phyloP scores from a whole-genome alignment of 1,139 yeast genomes.

The Kurtzmaniella quercitrusa region DNA sequence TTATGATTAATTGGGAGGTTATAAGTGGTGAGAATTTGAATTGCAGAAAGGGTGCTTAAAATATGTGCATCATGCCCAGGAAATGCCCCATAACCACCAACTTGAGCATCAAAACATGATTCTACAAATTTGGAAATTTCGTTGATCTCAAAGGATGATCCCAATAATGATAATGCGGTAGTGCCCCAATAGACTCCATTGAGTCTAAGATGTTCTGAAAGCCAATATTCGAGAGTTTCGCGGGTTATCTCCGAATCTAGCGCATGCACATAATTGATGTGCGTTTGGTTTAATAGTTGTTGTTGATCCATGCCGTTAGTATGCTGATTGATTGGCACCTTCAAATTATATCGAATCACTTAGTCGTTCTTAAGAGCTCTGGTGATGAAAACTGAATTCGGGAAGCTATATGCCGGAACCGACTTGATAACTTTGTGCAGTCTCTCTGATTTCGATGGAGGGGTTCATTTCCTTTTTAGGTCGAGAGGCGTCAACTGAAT shows the following conservation, averaged over 20 bases:
- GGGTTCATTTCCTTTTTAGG: neutral
- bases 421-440: neutral
- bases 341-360: too few species aligned
- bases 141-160: slow-evolving; percentile 51
- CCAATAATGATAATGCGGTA: slow-evolving; percentile 65
- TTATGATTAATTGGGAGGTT: slow-evolving; percentile 27
- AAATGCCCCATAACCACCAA: slow-evolving; percentile 88
- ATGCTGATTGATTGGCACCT: neutral
- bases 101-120: slow-evolving; percentile 55
- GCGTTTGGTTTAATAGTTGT: slow-evolving; percentile 19
- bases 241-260: slow-evolving; percentile 31
- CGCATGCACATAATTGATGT: slow-evolving; percentile 31
- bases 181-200: slow-evolving; percentile 97
- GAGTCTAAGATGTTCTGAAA: slow-evolving; percentile 83
- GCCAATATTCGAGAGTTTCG: slow-evolving; percentile 69
- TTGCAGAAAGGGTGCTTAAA: slow-evolving; percentile 80
- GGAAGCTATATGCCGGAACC: too few species aligned
- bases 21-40: slow-evolving; percentile 72
- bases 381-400: too few species aligned
- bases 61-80: slow-evolving; percentile 89
- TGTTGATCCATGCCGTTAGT: neutral
- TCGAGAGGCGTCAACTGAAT: neutral
- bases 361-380: too few species aligned
- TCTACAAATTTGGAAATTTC: slow-evolving; percentile 66
- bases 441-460: too few species aligned